Evolutionary conservation across 2,329 filamentous ascomycete genomes (phyloP), one percentile per base, ranked within the genome.

Genomic region (Trichoderma oligosporum): DNA sequence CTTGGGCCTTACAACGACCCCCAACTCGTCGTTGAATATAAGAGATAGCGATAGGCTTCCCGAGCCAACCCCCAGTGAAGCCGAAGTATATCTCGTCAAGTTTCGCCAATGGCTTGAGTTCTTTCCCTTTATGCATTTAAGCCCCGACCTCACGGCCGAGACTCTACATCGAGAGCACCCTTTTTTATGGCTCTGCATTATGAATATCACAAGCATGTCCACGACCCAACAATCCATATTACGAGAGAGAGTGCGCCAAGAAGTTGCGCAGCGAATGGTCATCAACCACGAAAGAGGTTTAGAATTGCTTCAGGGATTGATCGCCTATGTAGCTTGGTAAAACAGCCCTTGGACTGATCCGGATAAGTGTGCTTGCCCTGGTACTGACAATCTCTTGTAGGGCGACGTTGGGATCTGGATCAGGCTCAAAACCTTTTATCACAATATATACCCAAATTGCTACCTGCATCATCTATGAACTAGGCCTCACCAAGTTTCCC

Each of bases 251-350:
- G 68, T 78, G 5, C 76, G 76, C 39, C 70, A 74, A 42, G 71
- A 77, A 24, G 52, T 82, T 12, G 73, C 77, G 0, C 70, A 75
- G n/a, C 74, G 73, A 56, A 67, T 81, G 24, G 62, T 83, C 6
- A 58, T 81, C 11, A 72, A 78, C 8, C 68, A 73, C n/a, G 78
- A 82, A 56, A 74, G 76, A 49, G 75, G 66, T 46, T 68, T 83
- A 36, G 82, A 84, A 60, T 61, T 83, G 9, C 67, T 85, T 2
- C 70, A 79, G 9, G 81, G 80, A 0, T 58, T 83, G 3, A 63
- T 85, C 14, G 71, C 61, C 51, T 76, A 69, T 53, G 69, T 75
- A 20, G 68, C 71, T 29, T 83, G 80, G 78, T 77, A 65, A 62
- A 71, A 14, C 36, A 9, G 56, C 42, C 29, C n/a, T 33, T 1